Base-by-base conservation (phyloP, 371 early-diverging fungal genomes). In the Mortierella sp. region DNA sequence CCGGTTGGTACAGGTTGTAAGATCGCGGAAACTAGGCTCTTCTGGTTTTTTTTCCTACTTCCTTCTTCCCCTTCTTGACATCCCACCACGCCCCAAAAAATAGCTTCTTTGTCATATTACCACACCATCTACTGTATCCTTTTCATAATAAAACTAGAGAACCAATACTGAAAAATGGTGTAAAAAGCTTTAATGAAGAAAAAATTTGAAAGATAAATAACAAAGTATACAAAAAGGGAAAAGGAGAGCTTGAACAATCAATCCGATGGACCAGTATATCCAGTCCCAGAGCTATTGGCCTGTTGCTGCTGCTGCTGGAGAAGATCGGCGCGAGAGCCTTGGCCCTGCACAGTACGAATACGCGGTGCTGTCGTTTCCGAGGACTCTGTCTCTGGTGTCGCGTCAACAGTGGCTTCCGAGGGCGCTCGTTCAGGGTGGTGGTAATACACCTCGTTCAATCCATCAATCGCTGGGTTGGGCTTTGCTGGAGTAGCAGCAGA, bases 351-450 rank as follows among this genome's bases (percentile, higher is more conserved):
- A 1, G 75, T 75, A 18, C 78, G 70, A 27, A 76, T 55, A 16
- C 44, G 68, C 46, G n/a, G 74, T 5, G 3, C 60, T 14, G 29
- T 32, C 16, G 60, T 12, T 0, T n/a, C 44, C 4, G 77, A 24
- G 1, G 44, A 32, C 4, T 46, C 44, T 11, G 63, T 18, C 11
- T 18, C 21, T 16, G 58, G 43, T 29, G 63, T 56, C 11, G 75
- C 29, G 11, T 16, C 41, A 49, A 14, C 27, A 8, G 27, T 73
- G 5, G 56, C 35, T 8, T 51, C 81, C 11, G 91, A 89, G 8
- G 71, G 75, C 32, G 88, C 80, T 73, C 90, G 80, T 77, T 93
- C 92, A 16, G 93, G 92, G 56, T 93, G 93, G 77, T 93, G 93
- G 76, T 91, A 92, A 76, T 93, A 93, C 0, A 85, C 75, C 43